Evolutionary conservation across 2,329 filamentous ascomycete genomes (phyloP).

Genomic region (Clonostachys rosea): DNA sequence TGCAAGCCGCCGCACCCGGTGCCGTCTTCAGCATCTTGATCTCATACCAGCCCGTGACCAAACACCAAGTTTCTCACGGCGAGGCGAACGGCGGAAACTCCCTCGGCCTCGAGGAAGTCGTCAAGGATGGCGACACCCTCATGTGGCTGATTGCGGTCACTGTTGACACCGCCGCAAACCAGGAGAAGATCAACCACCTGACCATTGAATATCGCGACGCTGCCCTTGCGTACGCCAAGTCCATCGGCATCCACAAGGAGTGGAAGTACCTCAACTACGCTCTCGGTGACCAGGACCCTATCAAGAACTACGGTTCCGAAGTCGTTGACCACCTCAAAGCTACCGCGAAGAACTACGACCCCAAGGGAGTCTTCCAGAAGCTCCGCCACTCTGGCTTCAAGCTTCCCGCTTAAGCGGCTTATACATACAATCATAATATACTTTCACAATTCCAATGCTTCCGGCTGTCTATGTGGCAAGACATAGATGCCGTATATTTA

Average conservation of each 20-base stretch:
- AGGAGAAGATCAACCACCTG: conserved; percentile 20
- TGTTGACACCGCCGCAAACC: conserved; percentile 26
- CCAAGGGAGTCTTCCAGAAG: conserved; percentile 20
- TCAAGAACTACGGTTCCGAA: conserved; percentile 26
- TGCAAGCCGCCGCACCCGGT: conserved; percentile 15
- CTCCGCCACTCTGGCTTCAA: conserved; percentile 17
- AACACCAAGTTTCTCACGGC: conserved; percentile 15
- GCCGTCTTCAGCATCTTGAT: conserved; percentile 15
- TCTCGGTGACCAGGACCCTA: conserved; percentile 26
- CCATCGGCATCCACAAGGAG: conserved; percentile 19
- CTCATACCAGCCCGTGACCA: conserved; percentile 24
- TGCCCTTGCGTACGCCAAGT: conserved; percentile 14
- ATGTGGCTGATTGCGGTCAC: conserved; percentile 31
- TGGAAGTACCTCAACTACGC: conserved; percentile 40
- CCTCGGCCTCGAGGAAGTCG: conserved; percentile 21
- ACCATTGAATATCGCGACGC: conserved; percentile 14
- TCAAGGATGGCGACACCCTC: conserved; percentile 22
- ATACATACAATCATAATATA: too few relatives aligned
- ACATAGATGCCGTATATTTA: too few relatives aligned
- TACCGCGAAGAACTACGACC: conserved; percentile 23
- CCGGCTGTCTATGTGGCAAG: too few relatives aligned
- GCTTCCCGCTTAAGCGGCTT: not conserved
- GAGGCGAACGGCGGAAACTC: conserved; percentile 18
- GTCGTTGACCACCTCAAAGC: conserved; percentile 21
- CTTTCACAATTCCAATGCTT: too few relatives aligned